phyloP scores from a whole-genome alignment of 495 filamentous ascomycete species.

The Baudoinia panamericana region DNA sequence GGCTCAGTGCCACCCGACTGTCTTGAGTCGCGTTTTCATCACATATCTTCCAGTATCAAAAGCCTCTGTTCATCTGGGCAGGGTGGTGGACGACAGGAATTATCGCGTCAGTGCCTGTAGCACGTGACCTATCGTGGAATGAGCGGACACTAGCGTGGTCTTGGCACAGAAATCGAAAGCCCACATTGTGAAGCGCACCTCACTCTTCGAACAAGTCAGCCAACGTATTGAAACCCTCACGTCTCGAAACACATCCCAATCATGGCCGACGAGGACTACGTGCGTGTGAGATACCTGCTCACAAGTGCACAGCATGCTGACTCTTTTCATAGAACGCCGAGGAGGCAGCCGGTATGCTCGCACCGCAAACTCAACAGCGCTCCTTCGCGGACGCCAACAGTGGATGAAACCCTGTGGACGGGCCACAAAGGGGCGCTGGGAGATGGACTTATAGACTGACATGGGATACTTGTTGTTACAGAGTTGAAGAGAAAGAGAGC shows the following conservation, averaged over 20 bases:
- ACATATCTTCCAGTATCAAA: no score
- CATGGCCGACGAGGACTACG: constrained; percentile 90
- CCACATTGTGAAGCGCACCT: no score
- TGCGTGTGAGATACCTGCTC: constrained; percentile 40
- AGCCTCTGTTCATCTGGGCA: no score
- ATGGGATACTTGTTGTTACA: constrained; percentile 27
- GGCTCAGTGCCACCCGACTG: no score
- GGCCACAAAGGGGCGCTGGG: constrained; percentile 26
- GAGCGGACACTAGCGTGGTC: no score
- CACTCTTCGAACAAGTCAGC: background rate
- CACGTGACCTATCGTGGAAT: no score
- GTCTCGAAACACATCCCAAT: constrained; percentile 33
- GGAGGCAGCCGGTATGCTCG: constrained; percentile 73
- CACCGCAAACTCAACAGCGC: constrained; percentile 9
- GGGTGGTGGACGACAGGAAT: no score
- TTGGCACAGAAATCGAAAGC: no score
- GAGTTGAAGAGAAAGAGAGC: constrained; percentile 98
- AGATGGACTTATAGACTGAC: constrained; percentile 32
- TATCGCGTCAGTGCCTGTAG: no score
- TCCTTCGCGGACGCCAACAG: constrained; percentile 2
- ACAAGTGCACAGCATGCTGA: constrained; percentile 1
- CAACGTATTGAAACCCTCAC: background rate
- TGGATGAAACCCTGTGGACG: constrained; percentile 19
- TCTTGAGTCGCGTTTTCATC: no score
- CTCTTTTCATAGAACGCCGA: constrained; percentile 59